phyloP scores from a whole-genome alignment of 148 eudicot genomes.

The Fagopyrum tataricum region DNA sequence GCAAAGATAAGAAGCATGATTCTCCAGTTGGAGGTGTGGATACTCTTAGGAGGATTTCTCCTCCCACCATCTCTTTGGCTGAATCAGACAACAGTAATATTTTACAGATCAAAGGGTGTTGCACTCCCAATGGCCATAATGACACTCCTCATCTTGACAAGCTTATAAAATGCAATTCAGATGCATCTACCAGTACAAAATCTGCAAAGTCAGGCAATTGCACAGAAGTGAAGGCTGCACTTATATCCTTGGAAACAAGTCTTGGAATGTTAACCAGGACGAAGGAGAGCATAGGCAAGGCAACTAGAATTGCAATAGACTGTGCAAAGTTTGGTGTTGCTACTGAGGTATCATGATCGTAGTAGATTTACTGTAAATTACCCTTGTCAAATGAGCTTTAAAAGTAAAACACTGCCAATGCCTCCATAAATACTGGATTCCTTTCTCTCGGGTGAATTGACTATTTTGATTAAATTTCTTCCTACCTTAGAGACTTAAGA shows the following conservation, averaged over 20 bases:
- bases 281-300: conserved; percentile 79
- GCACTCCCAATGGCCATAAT: conserved; percentile 31
- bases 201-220: conserved; percentile 28
- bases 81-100: conserved; percentile 24
- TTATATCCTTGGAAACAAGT: conserved; percentile 54
- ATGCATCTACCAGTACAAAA: conserved; percentile 19
- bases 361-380: background rate
- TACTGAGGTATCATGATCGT: conserved; percentile 43
- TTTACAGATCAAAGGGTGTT: conserved; percentile 28
- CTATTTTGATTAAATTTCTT: background rate
- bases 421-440: background rate
- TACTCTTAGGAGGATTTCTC: background rate
- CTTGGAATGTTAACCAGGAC: conserved; percentile 72
- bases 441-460: background rate
- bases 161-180: background rate
- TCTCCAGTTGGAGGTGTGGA: background rate
- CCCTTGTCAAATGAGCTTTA: background rate
- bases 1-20: conserved; percentile 16
- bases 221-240: conserved; percentile 55
- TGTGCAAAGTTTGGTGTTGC: conserved; percentile 80
- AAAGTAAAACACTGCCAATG: background rate
- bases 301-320: conserved; percentile 89
- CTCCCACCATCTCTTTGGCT: conserved; percentile 15
- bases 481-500: background rate
- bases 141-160: background rate